Percentiles rank a stretch among this genome's conserved stretches.
phyloP scores from a whole-genome alignment of 1,284 basidiomycete species.

The Agroathelia rolfsii region DNA sequence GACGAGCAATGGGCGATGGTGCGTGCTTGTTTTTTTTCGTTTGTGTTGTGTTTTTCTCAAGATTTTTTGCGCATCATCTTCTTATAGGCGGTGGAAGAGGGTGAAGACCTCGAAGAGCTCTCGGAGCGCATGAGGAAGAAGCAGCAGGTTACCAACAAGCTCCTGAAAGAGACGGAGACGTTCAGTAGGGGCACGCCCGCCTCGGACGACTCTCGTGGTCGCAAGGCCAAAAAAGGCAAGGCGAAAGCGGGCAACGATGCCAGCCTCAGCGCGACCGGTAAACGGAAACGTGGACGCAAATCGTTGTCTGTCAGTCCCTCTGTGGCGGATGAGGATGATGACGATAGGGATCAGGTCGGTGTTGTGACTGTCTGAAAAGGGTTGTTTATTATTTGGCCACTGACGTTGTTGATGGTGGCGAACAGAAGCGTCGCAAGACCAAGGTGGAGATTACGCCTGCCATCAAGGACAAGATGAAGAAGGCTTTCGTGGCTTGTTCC shows the following conservation, averaged over 20 bases:
- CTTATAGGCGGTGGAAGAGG: constrained; percentile 74
- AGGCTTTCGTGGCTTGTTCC: constrained; percentile 73
- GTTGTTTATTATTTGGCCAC: too few relatives aligned
- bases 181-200: constrained; percentile 52
- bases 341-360: constrained; percentile 55
- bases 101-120: constrained; percentile 77
- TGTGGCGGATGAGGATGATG: constrained; percentile 59
- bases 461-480: constrained; percentile 73
- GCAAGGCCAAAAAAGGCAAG: constrained; percentile 62
- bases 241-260: constrained; percentile 45
- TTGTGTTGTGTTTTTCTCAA: constrained; percentile 2
- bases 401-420: too few relatives aligned
- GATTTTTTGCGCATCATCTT: constrained; percentile 4
- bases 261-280: constrained; percentile 37
- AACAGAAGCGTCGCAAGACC: constrained; percentile 79
- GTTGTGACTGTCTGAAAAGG: too few relatives aligned
- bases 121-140: constrained; percentile 52
- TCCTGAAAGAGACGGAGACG: constrained; percentile 40
- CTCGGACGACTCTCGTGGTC: constrained; percentile 51
- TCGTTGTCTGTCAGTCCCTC: constrained; percentile 72
- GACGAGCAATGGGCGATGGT: constrained; percentile 92
- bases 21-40: constrained; percentile 16
- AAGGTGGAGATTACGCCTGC: constrained; percentile 45
- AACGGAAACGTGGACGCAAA: constrained; percentile 71
- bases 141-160: constrained; percentile 46